These are phyloP conservation scores for Exophiala lecanii-corni DNA, from an alignment of 2,329 filamentous ascomycete species.

Conservation along the genomic window DNA sequence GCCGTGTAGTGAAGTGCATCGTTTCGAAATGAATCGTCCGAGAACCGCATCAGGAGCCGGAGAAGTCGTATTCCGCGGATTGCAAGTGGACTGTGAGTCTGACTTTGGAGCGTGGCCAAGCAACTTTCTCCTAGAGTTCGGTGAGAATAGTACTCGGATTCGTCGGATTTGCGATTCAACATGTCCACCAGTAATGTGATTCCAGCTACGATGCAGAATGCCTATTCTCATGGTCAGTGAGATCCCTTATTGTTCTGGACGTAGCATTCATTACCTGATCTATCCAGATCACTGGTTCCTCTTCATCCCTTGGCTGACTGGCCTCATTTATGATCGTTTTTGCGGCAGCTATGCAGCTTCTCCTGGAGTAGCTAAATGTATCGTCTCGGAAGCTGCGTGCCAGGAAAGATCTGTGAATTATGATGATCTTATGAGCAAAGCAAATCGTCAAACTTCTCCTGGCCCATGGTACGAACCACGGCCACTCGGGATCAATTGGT, in stretches of 20 bases:
- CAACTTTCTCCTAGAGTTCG: slow-evolving; percentile 22
- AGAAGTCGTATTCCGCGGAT: too few species aligned
- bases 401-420: slow-evolving; percentile 40
- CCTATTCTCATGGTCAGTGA: too few species aligned
- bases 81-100: too few species aligned
- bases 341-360: slow-evolving; percentile 39
- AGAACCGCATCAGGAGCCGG: too few species aligned
- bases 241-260: too few species aligned
- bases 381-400: slow-evolving; percentile 39
- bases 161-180: slow-evolving; percentile 30
- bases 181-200: slow-evolving; percentile 38
- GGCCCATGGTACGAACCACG: slow-evolving; percentile 39
- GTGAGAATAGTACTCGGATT: slow-evolving; percentile 22
- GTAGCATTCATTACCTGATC: too few species aligned
- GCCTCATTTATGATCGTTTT: slow-evolving; percentile 40
- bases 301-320: slow-evolving; percentile 31
- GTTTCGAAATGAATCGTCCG: too few species aligned
- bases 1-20: too few species aligned
- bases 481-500: slow-evolving; percentile 35
- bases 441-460: slow-evolving; percentile 37
- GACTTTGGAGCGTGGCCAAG: slow-evolving; percentile 19
- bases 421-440: slow-evolving; percentile 42
- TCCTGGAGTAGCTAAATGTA: slow-evolving; percentile 39
- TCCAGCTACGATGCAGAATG: slow-evolving; percentile 38
- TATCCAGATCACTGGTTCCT: slow-evolving; percentile 41